Evolutionary conservation across 441 rosid genomes (phyloP).

Genomic region (Syzygium malaccense): DNA sequence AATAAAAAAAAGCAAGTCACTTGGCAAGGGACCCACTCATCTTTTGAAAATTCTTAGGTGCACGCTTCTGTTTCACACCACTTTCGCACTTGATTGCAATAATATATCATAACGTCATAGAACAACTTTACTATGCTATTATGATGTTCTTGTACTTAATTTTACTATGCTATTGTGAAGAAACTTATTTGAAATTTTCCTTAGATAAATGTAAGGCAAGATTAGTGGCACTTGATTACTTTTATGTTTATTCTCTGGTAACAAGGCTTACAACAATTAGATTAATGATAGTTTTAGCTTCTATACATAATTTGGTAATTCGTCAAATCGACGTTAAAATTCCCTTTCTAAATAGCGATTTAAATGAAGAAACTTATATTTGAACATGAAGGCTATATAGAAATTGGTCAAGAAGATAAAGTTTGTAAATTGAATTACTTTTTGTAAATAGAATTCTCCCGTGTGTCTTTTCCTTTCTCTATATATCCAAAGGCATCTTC

Average conservation of each 20-base stretch:
- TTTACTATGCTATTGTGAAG: no score
- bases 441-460: no score
- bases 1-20: no score
- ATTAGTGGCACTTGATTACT: neutral
- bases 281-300: neutral
- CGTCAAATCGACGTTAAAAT: neutral
- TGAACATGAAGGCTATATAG: neutral
- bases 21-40: no score
- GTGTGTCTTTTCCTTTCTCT: neutral
- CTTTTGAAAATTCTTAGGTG: no score
- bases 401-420: neutral
- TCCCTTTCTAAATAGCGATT: neutral
- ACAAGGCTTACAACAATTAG: neutral
- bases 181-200: no score
- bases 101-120: no score
- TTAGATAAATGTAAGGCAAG: neutral
- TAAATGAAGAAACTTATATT: neutral
- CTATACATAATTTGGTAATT: neutral
- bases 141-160: no score
- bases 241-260: neutral
- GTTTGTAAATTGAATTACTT: neutral
- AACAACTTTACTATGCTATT: no score
- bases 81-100: no score
- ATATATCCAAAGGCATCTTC: neutral
- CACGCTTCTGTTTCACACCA: no score